These are phyloP conservation scores for Berkeleyomyces basicola DNA, from an alignment of 2,329 filamentous ascomycete genomes.

Conservation along the genomic window DNA sequence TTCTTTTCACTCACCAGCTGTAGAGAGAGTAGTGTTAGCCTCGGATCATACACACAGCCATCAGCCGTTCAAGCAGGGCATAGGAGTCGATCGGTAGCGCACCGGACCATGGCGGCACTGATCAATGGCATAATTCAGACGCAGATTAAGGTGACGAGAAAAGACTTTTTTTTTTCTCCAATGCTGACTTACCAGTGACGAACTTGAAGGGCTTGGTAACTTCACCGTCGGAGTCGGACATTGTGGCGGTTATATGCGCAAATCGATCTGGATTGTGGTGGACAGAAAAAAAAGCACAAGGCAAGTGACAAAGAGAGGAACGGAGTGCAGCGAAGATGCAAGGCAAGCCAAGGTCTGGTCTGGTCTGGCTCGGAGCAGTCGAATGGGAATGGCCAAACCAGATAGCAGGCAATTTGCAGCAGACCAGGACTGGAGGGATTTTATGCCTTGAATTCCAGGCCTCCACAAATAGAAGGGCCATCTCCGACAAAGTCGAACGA, in stretches of 20 bases:
- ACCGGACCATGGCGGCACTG: background rate
- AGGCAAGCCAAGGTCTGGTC: constrained; percentile 20
- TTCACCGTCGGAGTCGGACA: constrained; percentile 73
- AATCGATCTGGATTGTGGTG: background rate
- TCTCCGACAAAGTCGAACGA: background rate
- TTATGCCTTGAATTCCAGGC: constrained; percentile 6
- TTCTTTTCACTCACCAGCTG: constrained; percentile 28
- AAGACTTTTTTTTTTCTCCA: constrained; percentile 16
- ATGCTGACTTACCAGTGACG: constrained; percentile 66
- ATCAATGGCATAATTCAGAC: background rate
- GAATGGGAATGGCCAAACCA: constrained; percentile 23
- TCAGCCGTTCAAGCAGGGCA: constrained; percentile 18
- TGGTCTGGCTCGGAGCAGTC: constrained; percentile 23
- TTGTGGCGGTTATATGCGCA: constrained; percentile 37
- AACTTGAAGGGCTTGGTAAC: constrained; percentile 99
- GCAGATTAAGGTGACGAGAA: constrained; percentile 19
- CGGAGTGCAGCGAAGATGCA: constrained; percentile 21
- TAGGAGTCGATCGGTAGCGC: background rate
- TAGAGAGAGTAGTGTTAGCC: constrained; percentile 25
- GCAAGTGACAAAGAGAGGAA: background rate
- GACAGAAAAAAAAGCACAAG: constrained; percentile 1
- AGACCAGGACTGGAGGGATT: background rate
- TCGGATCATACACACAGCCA: constrained; percentile 20
- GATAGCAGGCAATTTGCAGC: constrained; percentile 23
- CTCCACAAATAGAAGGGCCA: background rate